phyloP scores from a whole-genome alignment of 139 green algal genomes.

The Chlamydomonas urium region DNA sequence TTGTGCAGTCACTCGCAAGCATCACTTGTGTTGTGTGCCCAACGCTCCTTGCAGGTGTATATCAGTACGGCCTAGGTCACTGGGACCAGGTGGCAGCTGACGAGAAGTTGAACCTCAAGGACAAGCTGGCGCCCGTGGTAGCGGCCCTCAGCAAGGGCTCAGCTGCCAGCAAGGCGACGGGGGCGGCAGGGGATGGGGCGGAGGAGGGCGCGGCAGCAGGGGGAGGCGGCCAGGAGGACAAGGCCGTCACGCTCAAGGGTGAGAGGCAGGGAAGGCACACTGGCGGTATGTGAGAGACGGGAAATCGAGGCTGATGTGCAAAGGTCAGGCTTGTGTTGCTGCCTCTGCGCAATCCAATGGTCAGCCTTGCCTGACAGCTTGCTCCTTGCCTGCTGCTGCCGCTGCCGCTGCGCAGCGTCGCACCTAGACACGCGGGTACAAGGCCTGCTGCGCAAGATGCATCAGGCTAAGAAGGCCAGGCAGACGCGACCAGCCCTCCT shows the following conservation, averaged over 20 bases:
- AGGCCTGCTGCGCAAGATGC: constrained; percentile 77
- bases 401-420: constrained; percentile 61
- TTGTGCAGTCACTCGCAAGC: no score
- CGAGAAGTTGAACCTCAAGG: constrained; percentile 50
- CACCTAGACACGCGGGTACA: constrained; percentile 82
- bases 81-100: constrained; percentile 79
- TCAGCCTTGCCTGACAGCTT: no score
- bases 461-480: constrained; percentile 9
- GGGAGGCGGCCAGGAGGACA: neutral
- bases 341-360: no score
- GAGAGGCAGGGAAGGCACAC: no score
- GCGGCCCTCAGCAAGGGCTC: constrained; percentile 3
- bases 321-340: no score
- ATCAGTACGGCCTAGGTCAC: constrained; percentile 68
- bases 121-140: constrained; percentile 64
- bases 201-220: neutral
- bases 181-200: neutral
- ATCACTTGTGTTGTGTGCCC: neutral
- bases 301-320: no score
- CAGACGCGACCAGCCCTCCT: neutral
- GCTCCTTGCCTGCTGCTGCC: no score
- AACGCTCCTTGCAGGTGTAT: constrained; percentile 26
- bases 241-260: no score
- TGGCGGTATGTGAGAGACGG: no score
- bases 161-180: neutral